These are phyloP conservation scores for Ilyonectria robusta DNA, from an alignment of 2,329 filamentous ascomycete genomes.

Conservation along the genomic window DNA sequence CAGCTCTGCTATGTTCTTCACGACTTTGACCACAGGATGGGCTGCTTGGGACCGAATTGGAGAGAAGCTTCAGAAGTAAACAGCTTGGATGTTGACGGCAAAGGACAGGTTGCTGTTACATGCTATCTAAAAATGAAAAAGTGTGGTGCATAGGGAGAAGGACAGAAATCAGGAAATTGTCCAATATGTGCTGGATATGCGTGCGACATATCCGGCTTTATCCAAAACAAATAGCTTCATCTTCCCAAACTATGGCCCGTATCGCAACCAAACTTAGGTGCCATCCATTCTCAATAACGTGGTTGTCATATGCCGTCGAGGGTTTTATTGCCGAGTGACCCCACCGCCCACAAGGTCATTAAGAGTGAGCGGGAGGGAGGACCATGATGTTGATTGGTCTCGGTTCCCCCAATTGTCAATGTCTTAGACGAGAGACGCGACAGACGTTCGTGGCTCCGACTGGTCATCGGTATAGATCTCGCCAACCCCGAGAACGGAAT, in stretches of 20 bases:
- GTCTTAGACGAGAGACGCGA: constrained; percentile 34
- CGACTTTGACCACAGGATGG: constrained; percentile 71
- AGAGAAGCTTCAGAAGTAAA: constrained; percentile 39
- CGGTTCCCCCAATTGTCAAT: neutral
- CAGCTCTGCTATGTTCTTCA: constrained; percentile 71
- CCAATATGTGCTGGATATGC: neutral
- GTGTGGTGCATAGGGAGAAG: neutral
- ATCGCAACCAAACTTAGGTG: neutral
- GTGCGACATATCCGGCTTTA: constrained; percentile 12
- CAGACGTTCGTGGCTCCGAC: constrained; percentile 39
- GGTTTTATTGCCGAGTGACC: neutral
- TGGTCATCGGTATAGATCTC: constrained; percentile 39
- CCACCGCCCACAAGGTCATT: neutral
- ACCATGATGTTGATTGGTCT: constrained; percentile 1
- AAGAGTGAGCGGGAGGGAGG: neutral
- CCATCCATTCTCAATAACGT: neutral
- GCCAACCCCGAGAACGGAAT: constrained; percentile 18
- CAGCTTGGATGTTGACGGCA: neutral
- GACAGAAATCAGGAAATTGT: constrained; percentile 1
- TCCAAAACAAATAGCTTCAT: constrained; percentile 6
- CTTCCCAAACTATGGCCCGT: neutral
- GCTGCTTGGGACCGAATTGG: constrained; percentile 73
- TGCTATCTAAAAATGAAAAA: neutral
- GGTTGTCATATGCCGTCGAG: neutral
- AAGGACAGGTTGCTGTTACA: constrained; percentile 14